Evolutionary conservation across 176 grass and related monocot genomes (phyloP).

Genomic region (Eleusine coracana): DNA sequence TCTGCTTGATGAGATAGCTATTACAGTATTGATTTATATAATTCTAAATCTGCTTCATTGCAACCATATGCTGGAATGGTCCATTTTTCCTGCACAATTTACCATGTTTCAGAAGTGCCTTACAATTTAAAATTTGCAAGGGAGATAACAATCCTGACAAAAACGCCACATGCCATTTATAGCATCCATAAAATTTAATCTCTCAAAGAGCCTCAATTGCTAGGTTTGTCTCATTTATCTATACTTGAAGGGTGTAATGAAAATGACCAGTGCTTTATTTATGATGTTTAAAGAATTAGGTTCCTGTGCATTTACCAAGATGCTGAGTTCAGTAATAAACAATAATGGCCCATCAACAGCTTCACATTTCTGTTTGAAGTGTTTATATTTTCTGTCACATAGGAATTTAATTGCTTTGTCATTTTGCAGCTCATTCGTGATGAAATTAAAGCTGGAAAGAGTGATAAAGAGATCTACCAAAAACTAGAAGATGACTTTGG

Average conservation of each 20-base stretch:
- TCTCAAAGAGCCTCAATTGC: neutral
- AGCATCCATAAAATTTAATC: neutral
- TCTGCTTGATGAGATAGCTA: neutral
- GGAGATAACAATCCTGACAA: neutral
- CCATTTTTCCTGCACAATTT: neutral
- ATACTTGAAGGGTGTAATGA: neutral
- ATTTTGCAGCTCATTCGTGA: constrained; percentile 86
- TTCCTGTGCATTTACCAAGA: neutral
- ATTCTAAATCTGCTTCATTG: neutral
- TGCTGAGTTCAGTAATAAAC: neutral
- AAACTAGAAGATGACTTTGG: constrained; percentile 77
- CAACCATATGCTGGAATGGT: neutral
- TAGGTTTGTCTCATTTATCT: neutral
- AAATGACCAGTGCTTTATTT: neutral
- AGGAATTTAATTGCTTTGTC: neutral
- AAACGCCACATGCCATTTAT: neutral
- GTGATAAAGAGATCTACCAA: constrained; percentile 83
- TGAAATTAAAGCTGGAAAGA: constrained; percentile 78
- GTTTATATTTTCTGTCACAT: neutral
- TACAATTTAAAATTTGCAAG: neutral
- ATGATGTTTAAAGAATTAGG: neutral
- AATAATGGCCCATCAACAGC: neutral
- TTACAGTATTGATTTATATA: neutral
- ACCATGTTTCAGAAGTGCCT: neutral
- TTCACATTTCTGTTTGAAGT: neutral